Evolutionary conservation across 2,329 filamentous ascomycete genomes (phyloP), one percentile per base, ranked within the genome.

Genomic region (Epichloe brachyelytri): DNA sequence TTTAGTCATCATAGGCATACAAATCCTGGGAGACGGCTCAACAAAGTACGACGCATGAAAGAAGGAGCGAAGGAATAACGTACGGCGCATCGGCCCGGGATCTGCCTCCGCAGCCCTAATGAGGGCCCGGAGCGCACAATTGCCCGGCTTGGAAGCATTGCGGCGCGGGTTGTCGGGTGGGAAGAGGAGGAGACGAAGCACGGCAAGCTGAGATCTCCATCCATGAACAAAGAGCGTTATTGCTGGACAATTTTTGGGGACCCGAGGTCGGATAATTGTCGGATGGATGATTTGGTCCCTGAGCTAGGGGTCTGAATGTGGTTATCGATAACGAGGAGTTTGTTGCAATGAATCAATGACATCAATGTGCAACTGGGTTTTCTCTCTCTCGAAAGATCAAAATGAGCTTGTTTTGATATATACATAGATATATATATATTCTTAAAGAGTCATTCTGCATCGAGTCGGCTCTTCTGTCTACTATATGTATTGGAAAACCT

Each of bases 81-180:
- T 17, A 54, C 63, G 34, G 69, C 65, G 20, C 58, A 57, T 60
- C 60, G 62, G 50, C 54, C 58, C 15, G 57, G 57, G 30, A 63
- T 44, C 50, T 62, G 63, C 56, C 61, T 64, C 55, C 62, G 61
- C 40, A 61, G 46, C 49, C 61, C 59, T 55, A 58, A 56, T 41
- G 66, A 64, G 55, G 68, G 63, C 51, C 70, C 54, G 49, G 68
- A 66, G 56, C 67, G 66, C 58, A 65, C 62, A 58, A 71, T 63
- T 60, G 68, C 70, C 69, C 70, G 68, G 55, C 70, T 71, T 52
- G 70, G 68, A 60, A 73, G 65, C 71, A 73, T 73, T 53, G 57
- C 65, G 63, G 56, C 60, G 59, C 54, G 48, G 40, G 17, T 39
- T 7, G 43, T 36, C 5, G 15, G 14, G 33, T 36, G 19, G 11